Percentiles rank a stretch among this genome's conserved stretches.
Conservation (phyloP, 305 asterid species). For the Fraxinus ornus region DNA sequence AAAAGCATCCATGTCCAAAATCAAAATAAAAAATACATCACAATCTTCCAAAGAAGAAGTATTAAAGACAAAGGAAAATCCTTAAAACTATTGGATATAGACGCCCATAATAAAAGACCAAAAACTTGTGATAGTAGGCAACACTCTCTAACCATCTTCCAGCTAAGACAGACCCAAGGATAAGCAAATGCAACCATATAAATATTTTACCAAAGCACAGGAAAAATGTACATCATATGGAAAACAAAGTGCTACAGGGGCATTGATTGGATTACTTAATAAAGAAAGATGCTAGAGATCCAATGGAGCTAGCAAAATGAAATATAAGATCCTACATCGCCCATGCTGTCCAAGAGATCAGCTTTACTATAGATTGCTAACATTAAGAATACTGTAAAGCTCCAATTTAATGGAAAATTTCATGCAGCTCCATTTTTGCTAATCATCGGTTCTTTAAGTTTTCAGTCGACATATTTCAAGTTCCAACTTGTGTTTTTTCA, state of each 20-base stretch:
- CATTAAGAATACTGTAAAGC: not conserved
- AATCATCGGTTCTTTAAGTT: not conserved
- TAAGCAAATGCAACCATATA: not conserved
- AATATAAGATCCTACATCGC: not conserved
- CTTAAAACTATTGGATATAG: not conserved
- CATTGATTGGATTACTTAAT: not conserved
- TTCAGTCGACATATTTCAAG: slow-evolving; percentile 4
- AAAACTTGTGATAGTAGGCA: not conserved
- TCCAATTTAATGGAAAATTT: not conserved
- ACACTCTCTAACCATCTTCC: not conserved
- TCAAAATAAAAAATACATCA: not conserved
- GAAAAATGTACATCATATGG: not conserved
- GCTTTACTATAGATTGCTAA: not conserved
- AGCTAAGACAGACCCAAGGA: not conserved
- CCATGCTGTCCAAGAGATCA: not conserved
- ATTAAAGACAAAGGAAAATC: not conserved
- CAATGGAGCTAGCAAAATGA: not conserved
- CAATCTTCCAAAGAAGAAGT: not conserved
- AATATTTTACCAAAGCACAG: not conserved
- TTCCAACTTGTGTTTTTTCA: slow-evolving; percentile 11
- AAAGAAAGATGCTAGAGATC: not conserved
- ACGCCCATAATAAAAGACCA: not conserved
- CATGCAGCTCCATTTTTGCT: not conserved
- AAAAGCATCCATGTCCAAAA: not conserved
- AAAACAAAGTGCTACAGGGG: not conserved